Conservation (phyloP, 106 monocot genomes). For the Apostasia shenzhenica region DNA sequence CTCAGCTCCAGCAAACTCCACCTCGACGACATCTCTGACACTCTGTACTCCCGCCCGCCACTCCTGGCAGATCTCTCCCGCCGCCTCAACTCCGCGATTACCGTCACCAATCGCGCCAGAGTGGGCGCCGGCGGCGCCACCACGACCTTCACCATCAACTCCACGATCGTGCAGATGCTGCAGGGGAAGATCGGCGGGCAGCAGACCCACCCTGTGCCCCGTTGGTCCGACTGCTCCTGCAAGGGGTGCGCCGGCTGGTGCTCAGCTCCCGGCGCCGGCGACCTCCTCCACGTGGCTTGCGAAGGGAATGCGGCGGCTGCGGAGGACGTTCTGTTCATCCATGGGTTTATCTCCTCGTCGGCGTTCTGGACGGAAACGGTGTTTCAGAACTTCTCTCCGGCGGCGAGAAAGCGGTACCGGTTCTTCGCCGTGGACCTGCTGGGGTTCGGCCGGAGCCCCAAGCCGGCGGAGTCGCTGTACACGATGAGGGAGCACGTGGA, state of each 20-base stretch:
- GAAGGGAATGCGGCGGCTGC: conserved; percentile 10
- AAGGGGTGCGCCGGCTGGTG: conserved; percentile 63
- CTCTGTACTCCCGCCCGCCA: conserved; percentile 66
- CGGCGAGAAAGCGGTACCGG: conserved; percentile 38
- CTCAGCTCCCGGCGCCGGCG: conserved; percentile 10
- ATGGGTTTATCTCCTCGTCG: conserved; percentile 91
- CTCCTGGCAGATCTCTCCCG: conserved; percentile 37
- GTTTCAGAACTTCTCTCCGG: conserved; percentile 50
- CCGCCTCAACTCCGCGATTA: conserved; percentile 7
- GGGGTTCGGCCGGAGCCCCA: conserved; percentile 90
- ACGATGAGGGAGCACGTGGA: conserved; percentile 76
- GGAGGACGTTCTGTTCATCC: conserved; percentile 80
- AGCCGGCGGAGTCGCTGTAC: conserved; percentile 82
- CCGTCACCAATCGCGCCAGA: neutral
- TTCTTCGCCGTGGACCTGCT: conserved; percentile 75
- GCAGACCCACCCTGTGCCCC: conserved; percentile 23
- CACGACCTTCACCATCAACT: conserved; percentile 7
- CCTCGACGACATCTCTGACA: conserved; percentile 87
- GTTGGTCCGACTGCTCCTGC: conserved; percentile 95
- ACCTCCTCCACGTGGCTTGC: conserved; percentile 33
- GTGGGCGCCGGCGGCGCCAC: conserved; percentile 15
- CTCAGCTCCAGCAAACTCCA: conserved; percentile 53
- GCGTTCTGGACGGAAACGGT: conserved; percentile 92
- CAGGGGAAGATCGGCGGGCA: conserved; percentile 15
- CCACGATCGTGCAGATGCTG: conserved; percentile 20